Percentiles rank a stretch among this genome's conserved stretches.
Conservation (phyloP, 495 filamentous ascomycete species). For the Neurospora terricola region DNA sequence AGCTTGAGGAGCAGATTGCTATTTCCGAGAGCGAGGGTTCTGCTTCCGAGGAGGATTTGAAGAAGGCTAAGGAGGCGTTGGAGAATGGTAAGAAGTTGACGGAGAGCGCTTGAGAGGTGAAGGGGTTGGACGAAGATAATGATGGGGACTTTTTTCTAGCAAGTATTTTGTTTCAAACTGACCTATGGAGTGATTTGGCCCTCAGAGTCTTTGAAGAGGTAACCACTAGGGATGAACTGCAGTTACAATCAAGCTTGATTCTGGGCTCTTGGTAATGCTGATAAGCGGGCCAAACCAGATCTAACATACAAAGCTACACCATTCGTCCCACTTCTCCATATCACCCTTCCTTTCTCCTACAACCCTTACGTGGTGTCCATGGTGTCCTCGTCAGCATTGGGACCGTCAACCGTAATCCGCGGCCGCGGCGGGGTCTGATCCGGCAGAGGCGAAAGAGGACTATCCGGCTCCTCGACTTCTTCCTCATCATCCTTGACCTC, state of each 20-base stretch:
- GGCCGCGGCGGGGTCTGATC: constrained; percentile 25
- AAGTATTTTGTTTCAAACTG: not conserved
- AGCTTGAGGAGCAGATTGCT: constrained; percentile 51
- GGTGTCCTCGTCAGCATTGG: constrained; percentile 38
- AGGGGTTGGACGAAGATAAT: not conserved
- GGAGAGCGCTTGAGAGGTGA: constrained; percentile 6
- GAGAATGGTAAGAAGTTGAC: constrained; percentile 30
- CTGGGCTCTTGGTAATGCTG: not conserved
- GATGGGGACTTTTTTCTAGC: not conserved
- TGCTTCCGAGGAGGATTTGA: constrained; percentile 50
- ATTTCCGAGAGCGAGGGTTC: constrained; percentile 46
- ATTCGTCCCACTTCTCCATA: not conserved
- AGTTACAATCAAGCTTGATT: not conserved
- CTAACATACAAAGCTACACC: not conserved
- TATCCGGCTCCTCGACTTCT: constrained; percentile 46
- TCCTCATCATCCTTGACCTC: constrained; percentile 50
- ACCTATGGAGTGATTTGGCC: not conserved
- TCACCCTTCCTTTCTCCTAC: not conserved
- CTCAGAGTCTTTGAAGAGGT: not conserved
- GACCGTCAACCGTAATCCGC: constrained; percentile 42
- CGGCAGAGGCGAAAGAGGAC: constrained; percentile 23
- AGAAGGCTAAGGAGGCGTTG: constrained; percentile 45
- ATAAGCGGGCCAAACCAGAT: not conserved
- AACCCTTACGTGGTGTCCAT: constrained; percentile 56
- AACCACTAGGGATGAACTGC: not conserved